Base-by-base conservation (phyloP, 257 asterid genomes). In the Gentiana straminea region DNA sequence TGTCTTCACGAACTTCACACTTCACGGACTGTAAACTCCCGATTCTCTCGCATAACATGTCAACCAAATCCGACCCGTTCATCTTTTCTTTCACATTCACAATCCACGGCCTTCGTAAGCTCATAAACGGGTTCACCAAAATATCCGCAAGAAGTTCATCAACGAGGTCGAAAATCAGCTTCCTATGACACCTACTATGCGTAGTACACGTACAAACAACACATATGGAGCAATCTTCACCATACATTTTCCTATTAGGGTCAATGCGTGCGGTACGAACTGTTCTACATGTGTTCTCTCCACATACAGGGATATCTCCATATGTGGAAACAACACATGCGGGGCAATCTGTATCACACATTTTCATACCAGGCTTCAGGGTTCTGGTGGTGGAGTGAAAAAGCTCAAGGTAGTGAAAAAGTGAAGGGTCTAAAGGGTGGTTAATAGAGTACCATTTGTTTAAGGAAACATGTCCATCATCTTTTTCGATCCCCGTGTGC, bases 351-450 rank as follows among this genome's bases (percentile, higher is more conserved):
- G 24, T 24, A 24, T 24, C 24, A 24, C 24, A 24, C 24, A 24
- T 24, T 24, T 24, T 24, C 24, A 24, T 0, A 24, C 24, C 24
- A 24, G 24, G 24, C 24, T 24, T 24, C 24, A 24, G 57, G 46
- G 46, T 7, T 51, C 35, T 3, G 49, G 44, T 35, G 59, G 77
- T 35, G 54, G 66, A 77, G 56, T 79, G 74, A 74, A 81, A 79
- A 67, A 90, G 92, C 48, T 90, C 98, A 1, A 90, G 74, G 69
- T 72, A 71, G 65, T 90, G 80, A 67, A 84, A 90, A 39, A 84
- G 79, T 2, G 94, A 76, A 4, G 95, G 96, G 67, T 86, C 91
- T 7, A 90, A 79, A 4, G 98, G 89, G 64, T 75, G 91, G 0
- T 86, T 69, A 4, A 73, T 58, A 33, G 82, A 64, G 67, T 77